Percentiles rank a stretch among this genome's conserved stretches.
phyloP scores from a whole-genome alignment of 495 filamentous ascomycete genomes.

The Elasticomyces elasticus region DNA sequence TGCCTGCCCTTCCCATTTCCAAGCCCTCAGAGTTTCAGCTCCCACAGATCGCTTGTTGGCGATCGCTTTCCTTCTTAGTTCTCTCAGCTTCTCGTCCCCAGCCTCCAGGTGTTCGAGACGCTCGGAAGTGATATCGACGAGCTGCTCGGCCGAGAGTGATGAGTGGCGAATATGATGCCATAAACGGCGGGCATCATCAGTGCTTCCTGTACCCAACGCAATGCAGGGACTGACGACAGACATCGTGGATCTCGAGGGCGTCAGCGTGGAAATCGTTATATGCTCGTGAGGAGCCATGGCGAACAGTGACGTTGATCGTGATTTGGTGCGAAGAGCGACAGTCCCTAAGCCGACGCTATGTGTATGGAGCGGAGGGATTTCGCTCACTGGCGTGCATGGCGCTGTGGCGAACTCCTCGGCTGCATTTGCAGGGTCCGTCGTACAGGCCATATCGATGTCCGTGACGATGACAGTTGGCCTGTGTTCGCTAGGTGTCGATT shows the following conservation, averaged over 20 bases:
- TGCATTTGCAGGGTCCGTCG: not conserved
- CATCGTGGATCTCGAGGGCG: not conserved
- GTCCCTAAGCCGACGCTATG: not conserved
- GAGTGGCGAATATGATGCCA: slow-evolving; percentile 25
- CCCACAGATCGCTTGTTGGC: slow-evolving; percentile 26
- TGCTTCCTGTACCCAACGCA: not conserved
- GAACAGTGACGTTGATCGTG: not conserved
- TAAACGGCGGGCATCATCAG: slow-evolving; percentile 16
- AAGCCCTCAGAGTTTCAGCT: slow-evolving; percentile 23
- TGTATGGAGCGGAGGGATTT: not conserved
- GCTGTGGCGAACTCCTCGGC: not conserved
- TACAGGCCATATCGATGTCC: not conserved
- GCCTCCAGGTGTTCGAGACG: slow-evolving; percentile 9
- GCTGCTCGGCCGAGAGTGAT: slow-evolving; percentile 11
- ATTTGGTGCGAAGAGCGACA: not conserved
- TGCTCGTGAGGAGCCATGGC: not conserved
- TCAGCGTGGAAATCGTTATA: not conserved
- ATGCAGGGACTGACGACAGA: not conserved
- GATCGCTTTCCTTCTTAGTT: slow-evolving; percentile 19
- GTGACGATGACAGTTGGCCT: not conserved
- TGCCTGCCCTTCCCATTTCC: slow-evolving; percentile 16
- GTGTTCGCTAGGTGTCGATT: not conserved
- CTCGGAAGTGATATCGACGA: slow-evolving; percentile 3
- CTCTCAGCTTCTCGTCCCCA: slow-evolving; percentile 9
- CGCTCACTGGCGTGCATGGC: not conserved